These are phyloP conservation scores for Inga oerstediana DNA, from an alignment of 306 rosid species.

Conservation along the genomic window DNA sequence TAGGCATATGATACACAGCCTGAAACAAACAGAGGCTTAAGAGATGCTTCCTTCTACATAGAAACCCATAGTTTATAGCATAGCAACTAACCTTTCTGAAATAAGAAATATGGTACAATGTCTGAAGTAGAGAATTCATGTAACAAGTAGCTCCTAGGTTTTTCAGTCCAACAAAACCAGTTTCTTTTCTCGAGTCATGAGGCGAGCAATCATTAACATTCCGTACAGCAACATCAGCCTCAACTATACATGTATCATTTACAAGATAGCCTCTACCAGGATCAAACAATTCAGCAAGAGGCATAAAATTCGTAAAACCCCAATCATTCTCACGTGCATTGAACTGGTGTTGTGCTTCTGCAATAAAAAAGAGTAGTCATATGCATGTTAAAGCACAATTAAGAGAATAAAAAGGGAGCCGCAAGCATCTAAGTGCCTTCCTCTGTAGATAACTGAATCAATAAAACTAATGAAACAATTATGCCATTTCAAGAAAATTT, in stretches of 20 bases:
- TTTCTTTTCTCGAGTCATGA: conserved; percentile 90
- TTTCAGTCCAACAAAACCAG: conserved; percentile 93
- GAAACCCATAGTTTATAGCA: conserved; percentile 10
- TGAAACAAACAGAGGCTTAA: conserved; percentile 41
- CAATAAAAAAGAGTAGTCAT: conserved; percentile 38
- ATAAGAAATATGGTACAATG: conserved; percentile 88
- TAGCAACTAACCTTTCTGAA: conserved; percentile 74
- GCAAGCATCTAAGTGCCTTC: background rate
- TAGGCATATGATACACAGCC: conserved; percentile 98
- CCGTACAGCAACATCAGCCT: conserved; percentile 90
- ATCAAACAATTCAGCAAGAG: conserved; percentile 80
- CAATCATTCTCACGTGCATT: conserved; percentile 89
- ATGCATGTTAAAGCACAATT: background rate
- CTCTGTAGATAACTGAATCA: background rate
- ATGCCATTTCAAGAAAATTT: background rate
- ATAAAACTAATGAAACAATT: background rate
- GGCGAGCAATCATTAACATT: conserved; percentile 85
- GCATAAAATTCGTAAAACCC: conserved; percentile 94
- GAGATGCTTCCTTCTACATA: conserved; percentile 27
- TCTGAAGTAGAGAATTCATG: conserved; percentile 96
- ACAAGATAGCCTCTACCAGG: conserved; percentile 77
- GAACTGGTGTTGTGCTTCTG: conserved; percentile 91
- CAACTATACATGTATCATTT: conserved; percentile 72
- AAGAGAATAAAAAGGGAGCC: background rate
- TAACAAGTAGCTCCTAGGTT: conserved; percentile 99